These are phyloP conservation scores for Fonsecaea nubica DNA, from an alignment of 2,329 filamentous ascomycete genomes.

Conservation along the genomic window DNA sequence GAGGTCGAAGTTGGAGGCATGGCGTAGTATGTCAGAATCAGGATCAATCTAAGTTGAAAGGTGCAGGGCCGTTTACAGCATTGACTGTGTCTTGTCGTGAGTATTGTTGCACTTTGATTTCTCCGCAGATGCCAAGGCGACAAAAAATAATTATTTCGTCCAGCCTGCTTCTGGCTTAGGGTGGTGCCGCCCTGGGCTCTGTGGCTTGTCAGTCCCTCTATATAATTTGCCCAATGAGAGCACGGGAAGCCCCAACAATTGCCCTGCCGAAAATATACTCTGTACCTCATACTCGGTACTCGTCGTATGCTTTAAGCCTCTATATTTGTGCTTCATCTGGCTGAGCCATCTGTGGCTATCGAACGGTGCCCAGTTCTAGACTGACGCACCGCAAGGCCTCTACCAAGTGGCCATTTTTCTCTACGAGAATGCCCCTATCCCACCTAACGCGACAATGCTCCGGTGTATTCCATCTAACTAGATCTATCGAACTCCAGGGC, in stretches of 20 bases:
- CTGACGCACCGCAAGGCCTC: neutral
- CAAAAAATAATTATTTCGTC: too few species aligned
- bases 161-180: too few species aligned
- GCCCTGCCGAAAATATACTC: too few species aligned
- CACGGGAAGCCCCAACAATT: too few species aligned
- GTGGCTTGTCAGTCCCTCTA: too few species aligned
- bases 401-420: neutral
- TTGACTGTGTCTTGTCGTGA: neutral
- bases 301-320: neutral
- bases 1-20: conserved; percentile 15
- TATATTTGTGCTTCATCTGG: neutral
- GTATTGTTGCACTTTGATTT: neutral
- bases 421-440: neutral
- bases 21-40: neutral
- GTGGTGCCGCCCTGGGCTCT: too few species aligned
- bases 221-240: too few species aligned
- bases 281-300: too few species aligned
- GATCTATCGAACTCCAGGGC: too few species aligned
- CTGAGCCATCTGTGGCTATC: neutral
- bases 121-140: neutral
- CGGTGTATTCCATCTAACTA: neutral
- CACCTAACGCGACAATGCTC: conserved; percentile 11
- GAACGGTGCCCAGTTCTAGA: neutral
- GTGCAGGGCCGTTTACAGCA: neutral
- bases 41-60: neutral